phyloP scores from a whole-genome alignment of 441 rosid genomes.

The Omphalea diandra region DNA sequence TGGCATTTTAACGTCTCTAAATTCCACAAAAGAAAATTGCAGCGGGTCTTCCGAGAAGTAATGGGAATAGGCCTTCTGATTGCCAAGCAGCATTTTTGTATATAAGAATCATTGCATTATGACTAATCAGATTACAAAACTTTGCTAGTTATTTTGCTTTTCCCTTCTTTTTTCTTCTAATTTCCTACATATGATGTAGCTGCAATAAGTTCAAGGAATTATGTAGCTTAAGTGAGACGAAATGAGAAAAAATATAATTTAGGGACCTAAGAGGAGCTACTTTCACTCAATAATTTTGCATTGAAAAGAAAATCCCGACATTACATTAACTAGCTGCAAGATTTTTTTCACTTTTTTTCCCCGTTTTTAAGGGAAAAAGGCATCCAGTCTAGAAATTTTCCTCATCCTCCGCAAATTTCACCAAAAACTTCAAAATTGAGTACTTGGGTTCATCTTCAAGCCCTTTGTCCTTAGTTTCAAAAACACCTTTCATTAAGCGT shows the following conservation, averaged over 20 bases:
- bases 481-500: conserved; percentile 69
- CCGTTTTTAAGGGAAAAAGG: conserved; percentile 12
- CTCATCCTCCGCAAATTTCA: conserved; percentile 61
- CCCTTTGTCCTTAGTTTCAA: conserved; percentile 48
- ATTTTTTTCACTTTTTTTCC: conserved; percentile 8
- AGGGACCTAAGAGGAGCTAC: not conserved
- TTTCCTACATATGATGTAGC: too few relatives aligned
- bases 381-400: conserved; percentile 59
- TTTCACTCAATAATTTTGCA: conserved; percentile 36
- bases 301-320: conserved; percentile 57
- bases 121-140: not conserved
- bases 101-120: too few relatives aligned
- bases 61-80: not conserved
- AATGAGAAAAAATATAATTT: too few relatives aligned
- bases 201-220: too few relatives aligned
- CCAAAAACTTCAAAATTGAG: conserved; percentile 85
- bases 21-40: too few relatives aligned
- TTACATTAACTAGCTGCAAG: conserved; percentile 45
- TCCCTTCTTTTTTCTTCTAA: too few relatives aligned
- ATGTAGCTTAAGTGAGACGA: too few relatives aligned
- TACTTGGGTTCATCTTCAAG: conserved; percentile 50
- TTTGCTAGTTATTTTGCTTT: too few relatives aligned
- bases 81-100: not conserved
- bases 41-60: not conserved
- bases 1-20: not conserved